Base-by-base conservation (phyloP, 371 early-diverging fungal genomes). In the Mucor sp. region DNA sequence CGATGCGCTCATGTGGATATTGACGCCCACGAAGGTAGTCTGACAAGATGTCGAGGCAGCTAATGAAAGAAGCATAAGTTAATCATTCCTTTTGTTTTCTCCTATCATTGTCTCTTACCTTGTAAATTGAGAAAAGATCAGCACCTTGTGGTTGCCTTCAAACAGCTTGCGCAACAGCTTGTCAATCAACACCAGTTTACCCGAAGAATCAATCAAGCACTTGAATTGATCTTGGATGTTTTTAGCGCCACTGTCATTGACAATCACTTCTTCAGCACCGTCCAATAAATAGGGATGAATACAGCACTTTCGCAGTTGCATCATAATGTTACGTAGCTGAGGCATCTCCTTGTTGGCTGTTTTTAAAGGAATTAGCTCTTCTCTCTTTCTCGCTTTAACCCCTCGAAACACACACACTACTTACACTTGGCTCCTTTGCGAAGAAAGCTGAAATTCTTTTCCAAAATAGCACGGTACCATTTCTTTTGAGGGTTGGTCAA, bases 111-210 rank as follows among this genome's bases (percentile, higher is more conserved):
- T n/a, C n/a, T n/a, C 21, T 55, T 60, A 60, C 66, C 66, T 79
- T 8, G 96, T 95, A 90, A 97, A 96, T 74, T 97, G 98, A 11
- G 96, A 96, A 76, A 97, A 99, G 55, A 99, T 96, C 55, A 99
- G 77, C 8, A 97, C 97, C 73, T 94, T 92, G 76, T 96, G 95
- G 9, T 94, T 95, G 8, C 90, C 90, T 23, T 84, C 87, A 71
- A 90, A 88, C 66, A 97, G 74, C 69, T 91, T 93, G 27, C 75
- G 81, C 28, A 99, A 77, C 4, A 98, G 81, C 74, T 96, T 95
- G 75, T 97, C 96, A 67, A 97, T 89, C 67, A 93, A 65, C 7
- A 88, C 81, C 75, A 98, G 79, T 79, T 97, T 98, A 62, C 97
- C 97, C 33, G 94, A 95, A 17, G 93, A 89, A 41, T 93, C 86